A percentile compares a stretch with the other conserved stretches of the same genome.
Conservation (phyloP, 805 yeast species). For the Yamadazyma ubonensis region DNA sequence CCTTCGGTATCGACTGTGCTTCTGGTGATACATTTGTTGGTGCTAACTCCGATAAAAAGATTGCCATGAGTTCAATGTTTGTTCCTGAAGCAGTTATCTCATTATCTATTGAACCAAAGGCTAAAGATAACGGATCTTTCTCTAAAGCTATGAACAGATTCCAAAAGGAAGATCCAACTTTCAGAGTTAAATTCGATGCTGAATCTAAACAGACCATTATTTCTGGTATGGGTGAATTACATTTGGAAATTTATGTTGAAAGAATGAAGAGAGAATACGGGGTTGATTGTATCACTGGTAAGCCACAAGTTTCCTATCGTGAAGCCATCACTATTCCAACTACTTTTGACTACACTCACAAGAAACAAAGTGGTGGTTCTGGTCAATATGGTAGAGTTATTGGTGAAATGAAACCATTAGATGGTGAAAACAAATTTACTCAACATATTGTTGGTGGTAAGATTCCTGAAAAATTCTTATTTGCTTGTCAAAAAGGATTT, state of each 20-base stretch:
- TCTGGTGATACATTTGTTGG: slow-evolving; percentile 98
- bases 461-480: slow-evolving; percentile 90
- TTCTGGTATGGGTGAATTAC: slow-evolving; percentile 98
- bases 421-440: slow-evolving; percentile 70
- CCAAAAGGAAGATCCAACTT: slow-evolving; percentile 99
- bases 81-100: slow-evolving; percentile 99
- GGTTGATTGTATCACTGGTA: slow-evolving; percentile 92
- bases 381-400: slow-evolving; percentile 98
- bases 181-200: slow-evolving; percentile 83
- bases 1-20: slow-evolving; percentile 97
- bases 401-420: slow-evolving; percentile 70
- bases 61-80: slow-evolving; percentile 96
- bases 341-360: slow-evolving; percentile 89
- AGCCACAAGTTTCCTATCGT: slow-evolving; percentile 97
- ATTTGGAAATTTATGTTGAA: slow-evolving; percentile 95
- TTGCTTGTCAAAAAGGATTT: slow-evolving; percentile 94
- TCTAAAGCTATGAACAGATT: slow-evolving; percentile 96
- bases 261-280: slow-evolving; percentile 97
- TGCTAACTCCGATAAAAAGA: slow-evolving; percentile 57
- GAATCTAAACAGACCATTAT: slow-evolving; percentile 94
- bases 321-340: slow-evolving; percentile 79
- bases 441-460: slow-evolving; percentile 95
- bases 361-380: slow-evolving; percentile 99
- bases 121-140: slow-evolving; percentile 82
- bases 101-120: slow-evolving; percentile 81